A percentile compares a stretch with the other conserved stretches of the same genome.
Conservation (phyloP, 768 basidiomycete species). For the Boletus eberwhitei region DNA sequence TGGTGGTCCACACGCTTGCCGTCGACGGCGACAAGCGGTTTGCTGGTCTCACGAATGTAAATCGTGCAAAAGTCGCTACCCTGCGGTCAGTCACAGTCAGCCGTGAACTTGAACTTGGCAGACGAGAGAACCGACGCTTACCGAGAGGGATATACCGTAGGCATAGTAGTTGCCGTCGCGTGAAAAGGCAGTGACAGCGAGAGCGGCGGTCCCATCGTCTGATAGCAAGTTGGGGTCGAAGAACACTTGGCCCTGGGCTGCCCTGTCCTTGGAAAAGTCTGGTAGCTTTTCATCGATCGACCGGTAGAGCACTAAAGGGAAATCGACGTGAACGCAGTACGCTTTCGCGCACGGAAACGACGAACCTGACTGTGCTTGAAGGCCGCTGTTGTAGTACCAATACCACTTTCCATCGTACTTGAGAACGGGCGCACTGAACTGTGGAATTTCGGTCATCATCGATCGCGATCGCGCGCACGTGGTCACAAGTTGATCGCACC, state of each 20-base stretch:
- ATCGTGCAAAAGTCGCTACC: conserved; percentile 73
- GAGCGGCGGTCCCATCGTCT: conserved; percentile 67
- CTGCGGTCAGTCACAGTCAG: conserved; percentile 34
- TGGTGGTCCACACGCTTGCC: conserved; percentile 42
- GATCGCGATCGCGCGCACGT: neutral
- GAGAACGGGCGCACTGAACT: conserved; percentile 64
- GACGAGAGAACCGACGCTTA: conserved; percentile 31
- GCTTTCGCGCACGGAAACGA: neutral
- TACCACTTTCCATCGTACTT: conserved; percentile 74
- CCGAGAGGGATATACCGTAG: conserved; percentile 73
- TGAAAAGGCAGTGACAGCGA: conserved; percentile 60
- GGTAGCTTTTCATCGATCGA: conserved; percentile 54
- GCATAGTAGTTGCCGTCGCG: conserved; percentile 67
- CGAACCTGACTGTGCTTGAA: conserved; percentile 60
- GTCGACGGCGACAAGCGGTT: conserved; percentile 47
- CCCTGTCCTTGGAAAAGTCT: conserved; percentile 43
- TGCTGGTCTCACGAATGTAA: conserved; percentile 61
- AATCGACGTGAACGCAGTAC: neutral
- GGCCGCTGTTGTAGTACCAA: conserved; percentile 76
- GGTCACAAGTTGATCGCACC: conserved; percentile 24
- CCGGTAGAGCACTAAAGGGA: conserved; percentile 53
- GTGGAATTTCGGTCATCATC: conserved; percentile 4
- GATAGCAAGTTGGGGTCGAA: conserved; percentile 78
- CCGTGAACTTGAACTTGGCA: neutral
- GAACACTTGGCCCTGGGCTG: conserved; percentile 62